Conservation (phyloP, 2,329 filamentous ascomycete genomes). For the Phyllosticta capitalensis region DNA sequence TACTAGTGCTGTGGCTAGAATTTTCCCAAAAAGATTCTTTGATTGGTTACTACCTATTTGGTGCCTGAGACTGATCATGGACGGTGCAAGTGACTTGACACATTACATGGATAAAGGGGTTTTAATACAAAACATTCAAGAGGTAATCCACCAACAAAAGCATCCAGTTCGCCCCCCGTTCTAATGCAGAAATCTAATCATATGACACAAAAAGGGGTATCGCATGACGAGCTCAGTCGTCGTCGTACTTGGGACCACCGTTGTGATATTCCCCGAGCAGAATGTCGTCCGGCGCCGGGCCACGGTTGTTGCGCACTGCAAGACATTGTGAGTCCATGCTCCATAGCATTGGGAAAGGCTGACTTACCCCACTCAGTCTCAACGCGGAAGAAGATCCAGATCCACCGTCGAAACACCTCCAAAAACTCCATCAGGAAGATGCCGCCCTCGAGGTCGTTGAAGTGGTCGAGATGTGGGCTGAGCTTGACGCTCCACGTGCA, state of each 20-base stretch:
- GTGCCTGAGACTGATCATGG: background rate
- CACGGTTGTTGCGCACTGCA: slow-evolving; percentile 45
- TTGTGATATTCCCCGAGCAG: slow-evolving; percentile 54
- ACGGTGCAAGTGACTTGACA: background rate
- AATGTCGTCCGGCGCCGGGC: slow-evolving; percentile 56
- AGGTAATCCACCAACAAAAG: background rate
- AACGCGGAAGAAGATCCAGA: slow-evolving; percentile 94
- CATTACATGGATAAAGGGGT: background rate
- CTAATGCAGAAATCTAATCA: background rate
- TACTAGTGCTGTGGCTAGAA: background rate
- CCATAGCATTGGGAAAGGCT: background rate
- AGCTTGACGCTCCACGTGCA: slow-evolving; percentile 91
- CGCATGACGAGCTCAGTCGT: slow-evolving; percentile 34
- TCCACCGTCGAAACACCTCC: slow-evolving; percentile 81
- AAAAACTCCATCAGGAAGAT: slow-evolving; percentile 81
- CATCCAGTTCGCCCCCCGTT: background rate
- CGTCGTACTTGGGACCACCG: slow-evolving; percentile 51
- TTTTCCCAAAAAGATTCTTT: background rate
- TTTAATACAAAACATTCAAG: background rate
- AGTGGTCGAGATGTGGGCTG: slow-evolving; percentile 68
- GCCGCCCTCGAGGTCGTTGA: slow-evolving; percentile 77
- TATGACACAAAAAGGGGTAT: background rate
- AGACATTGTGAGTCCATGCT: slow-evolving; percentile 10
- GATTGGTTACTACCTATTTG: background rate
- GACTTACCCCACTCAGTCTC: slow-evolving; percentile 81